Conservation (phyloP, 164 flowering plant species). For the Malania oleifera region DNA sequence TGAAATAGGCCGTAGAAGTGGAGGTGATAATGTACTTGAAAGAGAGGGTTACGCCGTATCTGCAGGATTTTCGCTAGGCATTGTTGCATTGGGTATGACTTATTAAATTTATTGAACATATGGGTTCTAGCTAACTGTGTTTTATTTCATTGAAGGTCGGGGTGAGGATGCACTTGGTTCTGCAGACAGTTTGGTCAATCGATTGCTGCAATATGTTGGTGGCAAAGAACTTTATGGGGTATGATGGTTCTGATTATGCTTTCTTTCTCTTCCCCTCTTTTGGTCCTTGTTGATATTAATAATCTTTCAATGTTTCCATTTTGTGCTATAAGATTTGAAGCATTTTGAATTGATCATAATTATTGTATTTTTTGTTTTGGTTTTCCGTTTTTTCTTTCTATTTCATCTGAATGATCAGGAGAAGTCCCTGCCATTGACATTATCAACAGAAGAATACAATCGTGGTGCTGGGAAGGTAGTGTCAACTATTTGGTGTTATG, state of each 20-base stretch:
- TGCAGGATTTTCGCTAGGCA: conserved; percentile 89
- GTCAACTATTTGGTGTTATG: neutral
- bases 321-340: neutral
- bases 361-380: neutral
- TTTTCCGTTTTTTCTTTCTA: conserved; percentile 12
- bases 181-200: conserved; percentile 61
- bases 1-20: conserved; percentile 93
- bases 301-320: neutral
- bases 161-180: conserved; percentile 76
- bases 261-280: neutral
- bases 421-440: conserved; percentile 25
- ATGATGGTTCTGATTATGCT: conserved; percentile 12
- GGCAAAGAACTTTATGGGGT: conserved; percentile 62
- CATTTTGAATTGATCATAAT: neutral
- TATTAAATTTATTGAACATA: neutral
- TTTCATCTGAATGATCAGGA: no score
- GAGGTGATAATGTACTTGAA: conserved; percentile 97
- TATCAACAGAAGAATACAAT: conserved; percentile 43
- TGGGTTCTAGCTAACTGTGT: conserved; percentile 12
- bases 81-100: conserved; percentile 78
- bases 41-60: conserved; percentile 98
- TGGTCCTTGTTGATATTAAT: neutral
- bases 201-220: conserved; percentile 72
- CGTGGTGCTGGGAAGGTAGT: conserved; percentile 63
- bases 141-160: conserved; percentile 51